phyloP scores from a whole-genome alignment of 257 asterid genomes.

The Anisodus tanguticus region DNA sequence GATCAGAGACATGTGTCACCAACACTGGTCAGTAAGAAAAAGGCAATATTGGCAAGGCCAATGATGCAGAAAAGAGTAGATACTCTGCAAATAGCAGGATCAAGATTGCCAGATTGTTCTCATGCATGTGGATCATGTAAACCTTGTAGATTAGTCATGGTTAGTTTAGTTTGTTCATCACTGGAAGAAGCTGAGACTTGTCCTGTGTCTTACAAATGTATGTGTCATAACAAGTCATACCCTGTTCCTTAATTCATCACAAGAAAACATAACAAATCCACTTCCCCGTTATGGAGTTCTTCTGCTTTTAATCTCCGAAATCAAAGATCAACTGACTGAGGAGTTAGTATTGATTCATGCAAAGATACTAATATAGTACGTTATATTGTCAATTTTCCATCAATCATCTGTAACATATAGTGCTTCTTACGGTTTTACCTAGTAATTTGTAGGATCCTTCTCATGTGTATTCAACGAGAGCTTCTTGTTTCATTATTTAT shows the following conservation, averaged over 20 bases:
- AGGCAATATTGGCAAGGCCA: background rate
- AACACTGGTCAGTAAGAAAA: slow-evolving; percentile 30
- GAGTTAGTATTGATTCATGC: too few species aligned
- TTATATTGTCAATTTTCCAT: background rate
- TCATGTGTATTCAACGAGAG: background rate
- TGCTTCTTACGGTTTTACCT: background rate
- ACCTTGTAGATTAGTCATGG: slow-evolving; percentile 85
- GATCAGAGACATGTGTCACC: slow-evolving; percentile 42
- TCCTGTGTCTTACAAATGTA: slow-evolving; percentile 87
- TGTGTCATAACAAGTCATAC: slow-evolving; percentile 85
- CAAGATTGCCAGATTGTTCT: slow-evolving; percentile 77
- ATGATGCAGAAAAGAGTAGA: slow-evolving; percentile 25
- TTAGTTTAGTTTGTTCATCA: slow-evolving; percentile 83
- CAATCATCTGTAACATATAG: background rate
- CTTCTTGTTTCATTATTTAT: background rate
- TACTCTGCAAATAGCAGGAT: slow-evolving; percentile 60
- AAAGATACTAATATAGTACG: background rate
- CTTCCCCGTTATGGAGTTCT: too few species aligned
- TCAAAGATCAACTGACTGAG: too few species aligned
- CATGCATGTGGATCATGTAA: slow-evolving; percentile 94
- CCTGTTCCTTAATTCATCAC: slow-evolving; percentile 64
- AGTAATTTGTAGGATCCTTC: background rate
- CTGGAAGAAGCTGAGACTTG: slow-evolving; percentile 93
- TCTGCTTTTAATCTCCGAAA: too few species aligned
- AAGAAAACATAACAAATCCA: background rate